Base-by-base conservation (phyloP, 495 filamentous ascomycete genomes). In the Hyaloscypha hepaticicola region DNA sequence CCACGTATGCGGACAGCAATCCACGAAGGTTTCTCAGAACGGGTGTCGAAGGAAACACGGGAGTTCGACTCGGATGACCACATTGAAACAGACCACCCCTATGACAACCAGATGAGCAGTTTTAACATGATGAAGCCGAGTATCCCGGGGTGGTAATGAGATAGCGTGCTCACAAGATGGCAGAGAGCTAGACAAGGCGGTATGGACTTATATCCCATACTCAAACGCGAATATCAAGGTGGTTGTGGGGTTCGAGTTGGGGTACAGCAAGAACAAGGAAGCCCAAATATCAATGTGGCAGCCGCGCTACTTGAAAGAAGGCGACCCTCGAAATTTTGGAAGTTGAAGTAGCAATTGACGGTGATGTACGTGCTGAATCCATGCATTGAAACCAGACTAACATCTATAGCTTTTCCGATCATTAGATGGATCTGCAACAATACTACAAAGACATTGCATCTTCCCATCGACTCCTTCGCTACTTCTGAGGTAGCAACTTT, bases 201-300 rank as follows among this genome's bases (percentile, higher is more conserved):
- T 48, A 45, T 66, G 64, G 64, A 61, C 27, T 63, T 66, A 66
- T 22, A 63, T 66, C 52, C 41, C 48, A 55, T 56, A 55, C 48
- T 66, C 64, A 60, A 66, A 63, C 31, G 58, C 28, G 34, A 55
- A 66, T 66, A 61, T 66, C 48, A 66, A 66, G 59, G 64, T 51
- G 45, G 64, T 66, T 55, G 52, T 66, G 25, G 64, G 59, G 3
- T 53, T 66, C 21, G 63, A 66, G 38, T 60, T 66, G 56, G 58
- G 58, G 1, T 65, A 65, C 41, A 31, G 63, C 33, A 58, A 41
- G 38, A 65, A 52, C 38, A 61, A 61, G 41, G 59, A 61, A 61
- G 34, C 59, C 9, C 60, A 48, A 62, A 34, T 62, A 62, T 62
- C 45, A 26, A 55, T 62, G 60, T 62, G 60, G 60, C 60, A 62